Base-by-base conservation (phyloP, 2,329 filamentous ascomycete genomes). In the Epichloe sylvatica region DNA sequence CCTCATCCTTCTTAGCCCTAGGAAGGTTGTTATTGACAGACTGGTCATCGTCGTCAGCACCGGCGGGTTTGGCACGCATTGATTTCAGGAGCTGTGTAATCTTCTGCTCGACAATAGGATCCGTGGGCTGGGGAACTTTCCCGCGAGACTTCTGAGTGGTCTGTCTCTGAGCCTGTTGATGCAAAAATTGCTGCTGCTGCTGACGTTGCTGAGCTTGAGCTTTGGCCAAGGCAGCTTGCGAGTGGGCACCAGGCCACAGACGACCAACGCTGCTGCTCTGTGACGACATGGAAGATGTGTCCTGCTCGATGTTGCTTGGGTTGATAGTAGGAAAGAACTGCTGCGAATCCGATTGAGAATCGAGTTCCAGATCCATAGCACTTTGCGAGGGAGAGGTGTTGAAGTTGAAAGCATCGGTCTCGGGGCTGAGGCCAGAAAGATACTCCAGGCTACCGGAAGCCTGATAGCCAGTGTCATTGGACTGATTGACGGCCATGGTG, bases 191-290 rank as follows among this genome's bases (percentile, higher is more conserved):
- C 62, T 80, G 78, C 62, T 80, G 78, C 52, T 79, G 76, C 60
- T 81, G 77, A 62, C 80, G 78, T 64, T 85, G 81, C 60, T 85
- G 81, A 25, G 78, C 77, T 58, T 81, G 77, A 8, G 81, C 81
- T 70, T 86, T 86, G 54, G 82, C 83, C 59, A 87, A 71, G 52
- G 86, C 86, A 46, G 88, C 89, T 67, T 89, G 88, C 61, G 89
- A 87, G 70, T 97, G 91, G 77, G 94, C 92, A 48, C 90, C 91
- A 13, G 91, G 91, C 73, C 87, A 96, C 57, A 94, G 81, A 55
- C 89, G 81, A 55, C 86, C 84, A 47, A 82, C 75, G 52, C 68
- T 75, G 62, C 69, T 71, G 36, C 76, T 70, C 53, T 78, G 70
- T 0, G 70, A 68, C 51, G 71, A 69, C n/a, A 67, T 73, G 52